A percentile compares a stretch with the other conserved stretches of the same genome.
Evolutionary conservation across 2,329 filamentous ascomycete species (phyloP).

Genomic region (Fusarium irregulare): DNA sequence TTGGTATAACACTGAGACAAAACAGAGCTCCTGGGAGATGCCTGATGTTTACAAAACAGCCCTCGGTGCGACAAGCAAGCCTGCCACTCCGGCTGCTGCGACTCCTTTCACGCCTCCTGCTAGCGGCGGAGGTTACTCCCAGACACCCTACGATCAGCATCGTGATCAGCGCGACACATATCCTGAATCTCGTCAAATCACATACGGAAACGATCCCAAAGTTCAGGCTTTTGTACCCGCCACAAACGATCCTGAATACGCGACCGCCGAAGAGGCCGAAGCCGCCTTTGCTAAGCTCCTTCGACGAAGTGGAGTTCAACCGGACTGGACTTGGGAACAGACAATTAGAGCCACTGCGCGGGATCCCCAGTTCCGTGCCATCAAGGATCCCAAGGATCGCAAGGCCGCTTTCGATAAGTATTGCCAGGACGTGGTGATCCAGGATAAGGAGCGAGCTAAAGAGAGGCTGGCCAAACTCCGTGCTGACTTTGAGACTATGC

Average conservation of each 20-base stretch:
- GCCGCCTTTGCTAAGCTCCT: conserved; percentile 92
- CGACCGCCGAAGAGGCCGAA: conserved; percentile 86
- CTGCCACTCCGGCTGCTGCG: conserved; percentile 56
- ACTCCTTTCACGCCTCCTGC: conserved; percentile 57
- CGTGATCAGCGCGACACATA: conserved; percentile 54
- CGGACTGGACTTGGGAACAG: conserved; percentile 94
- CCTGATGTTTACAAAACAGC: conserved; percentile 84
- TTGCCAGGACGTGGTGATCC: conserved; percentile 85
- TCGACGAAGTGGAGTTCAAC: conserved; percentile 84
- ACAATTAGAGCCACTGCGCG: conserved; percentile 86
- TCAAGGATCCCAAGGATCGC: conserved; percentile 92
- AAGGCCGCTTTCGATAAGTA: conserved; percentile 95
- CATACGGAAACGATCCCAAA: conserved; percentile 66
- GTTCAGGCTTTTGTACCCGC: conserved; percentile 71
- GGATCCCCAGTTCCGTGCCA: conserved; percentile 90
- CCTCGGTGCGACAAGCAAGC: conserved; percentile 67
- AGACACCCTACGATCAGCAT: conserved; percentile 53
- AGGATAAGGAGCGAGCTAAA: conserved; percentile 95
- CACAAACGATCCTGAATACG: conserved; percentile 80
- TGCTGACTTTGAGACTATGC: conserved; percentile 94
- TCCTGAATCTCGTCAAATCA: conserved; percentile 68
- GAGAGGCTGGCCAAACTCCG: conserved; percentile 92
- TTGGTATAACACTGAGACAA: conserved; percentile 93
- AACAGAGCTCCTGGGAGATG: conserved; percentile 95
- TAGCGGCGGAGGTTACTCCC: conserved; percentile 44